A percentile compares a stretch with the other conserved stretches of the same genome.
These are phyloP conservation scores for Zygoascus meyerae DNA, from an alignment of 1,139 yeast species.

Conservation along the genomic window DNA sequence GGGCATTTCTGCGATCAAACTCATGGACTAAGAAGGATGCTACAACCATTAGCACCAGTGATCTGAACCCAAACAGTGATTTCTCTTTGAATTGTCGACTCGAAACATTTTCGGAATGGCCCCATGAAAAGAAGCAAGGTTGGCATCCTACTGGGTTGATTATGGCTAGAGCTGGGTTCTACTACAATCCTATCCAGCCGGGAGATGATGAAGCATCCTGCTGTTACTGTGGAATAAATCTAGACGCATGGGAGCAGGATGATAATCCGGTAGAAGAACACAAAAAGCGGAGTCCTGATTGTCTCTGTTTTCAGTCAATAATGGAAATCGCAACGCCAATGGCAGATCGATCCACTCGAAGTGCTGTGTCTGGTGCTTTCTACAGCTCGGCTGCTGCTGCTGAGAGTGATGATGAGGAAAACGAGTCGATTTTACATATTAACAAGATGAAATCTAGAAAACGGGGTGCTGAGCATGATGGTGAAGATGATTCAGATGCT, in stretches of 20 bases:
- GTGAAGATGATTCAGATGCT: not conserved
- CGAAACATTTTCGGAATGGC: constrained; percentile 55
- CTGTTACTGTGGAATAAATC: constrained; percentile 59
- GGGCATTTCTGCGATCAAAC: constrained; percentile 29
- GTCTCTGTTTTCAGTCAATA: constrained; percentile 41
- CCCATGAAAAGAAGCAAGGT: constrained; percentile 41
- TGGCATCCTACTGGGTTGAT: constrained; percentile 40
- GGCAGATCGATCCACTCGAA: not conserved
- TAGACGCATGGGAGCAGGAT: constrained; percentile 65
- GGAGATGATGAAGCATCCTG: constrained; percentile 65
- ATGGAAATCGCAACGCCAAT: constrained; percentile 1
- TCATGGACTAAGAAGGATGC: constrained; percentile 22
- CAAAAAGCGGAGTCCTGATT: constrained; percentile 40
- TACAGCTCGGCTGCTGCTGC: too few species aligned
- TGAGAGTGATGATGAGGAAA: too few species aligned
- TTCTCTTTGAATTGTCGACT: constrained; percentile 42
- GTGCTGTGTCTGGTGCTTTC: not conserved
- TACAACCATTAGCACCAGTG: constrained; percentile 10
- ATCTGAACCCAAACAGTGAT: constrained; percentile 36
- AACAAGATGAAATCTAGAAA: too few species aligned
- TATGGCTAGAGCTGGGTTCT: constrained; percentile 67
- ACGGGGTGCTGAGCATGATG: too few species aligned
- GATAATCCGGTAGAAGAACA: constrained; percentile 54
- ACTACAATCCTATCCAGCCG: constrained; percentile 55
- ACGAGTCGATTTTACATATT: too few species aligned